Evolutionary conservation across 2,329 filamentous ascomycete species (phyloP).

Genomic region (Fusarium kyushuense): DNA sequence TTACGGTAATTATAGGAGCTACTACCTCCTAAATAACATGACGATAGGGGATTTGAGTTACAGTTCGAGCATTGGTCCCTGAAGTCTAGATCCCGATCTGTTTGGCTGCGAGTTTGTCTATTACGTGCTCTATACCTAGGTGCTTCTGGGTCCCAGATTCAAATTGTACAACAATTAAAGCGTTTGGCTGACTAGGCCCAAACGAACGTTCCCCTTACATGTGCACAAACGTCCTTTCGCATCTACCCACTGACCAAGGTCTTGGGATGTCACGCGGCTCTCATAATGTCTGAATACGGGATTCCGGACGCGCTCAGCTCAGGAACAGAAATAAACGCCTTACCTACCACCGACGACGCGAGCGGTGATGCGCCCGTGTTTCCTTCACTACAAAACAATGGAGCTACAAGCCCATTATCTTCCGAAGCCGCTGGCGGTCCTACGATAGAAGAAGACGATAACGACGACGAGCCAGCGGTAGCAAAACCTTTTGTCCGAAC

Average conservation of each 20-base stretch:
- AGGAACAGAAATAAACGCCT: conserved; percentile 28
- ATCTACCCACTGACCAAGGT: conserved; percentile 5
- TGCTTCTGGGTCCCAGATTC: background rate
- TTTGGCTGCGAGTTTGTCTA: background rate
- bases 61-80: conserved; percentile 5
- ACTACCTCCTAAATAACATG: conserved; percentile 14
- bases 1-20: too few relatives aligned
- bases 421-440: conserved; percentile 44
- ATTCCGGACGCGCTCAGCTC: conserved; percentile 41
- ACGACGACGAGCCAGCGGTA: conserved; percentile 69
- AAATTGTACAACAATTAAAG: background rate
- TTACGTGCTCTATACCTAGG: background rate
- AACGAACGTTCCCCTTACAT: conserved; percentile 6
- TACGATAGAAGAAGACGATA: conserved; percentile 60
- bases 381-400: conserved; percentile 54
- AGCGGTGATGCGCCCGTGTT: conserved; percentile 49
- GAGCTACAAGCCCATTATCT: conserved; percentile 47
- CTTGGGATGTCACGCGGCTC: conserved; percentile 19
- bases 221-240: background rate
- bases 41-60: conserved; percentile 26
- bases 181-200: background rate
- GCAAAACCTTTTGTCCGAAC: conserved; percentile 69
- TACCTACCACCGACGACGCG: conserved; percentile 33
- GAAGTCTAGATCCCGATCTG: background rate
- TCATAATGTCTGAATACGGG: conserved; percentile 46